A percentile compares a stretch with the other conserved stretches of the same genome.
Evolutionary conservation across 202 grass and related monocot genomes (phyloP).

Genomic region (Zoysia matrella): DNA sequence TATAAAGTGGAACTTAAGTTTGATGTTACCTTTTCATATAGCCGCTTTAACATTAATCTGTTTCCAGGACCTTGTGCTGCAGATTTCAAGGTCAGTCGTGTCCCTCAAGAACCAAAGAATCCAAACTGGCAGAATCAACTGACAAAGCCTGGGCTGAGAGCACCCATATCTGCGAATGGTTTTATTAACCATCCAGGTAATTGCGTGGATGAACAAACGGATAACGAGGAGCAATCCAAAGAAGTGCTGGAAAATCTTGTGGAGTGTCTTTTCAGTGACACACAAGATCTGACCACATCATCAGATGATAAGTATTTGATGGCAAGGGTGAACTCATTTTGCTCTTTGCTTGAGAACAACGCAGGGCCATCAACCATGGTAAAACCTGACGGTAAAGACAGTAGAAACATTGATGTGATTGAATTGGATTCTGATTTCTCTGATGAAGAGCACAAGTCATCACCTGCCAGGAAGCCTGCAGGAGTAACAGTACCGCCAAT

Average conservation of each 20-base stretch:
- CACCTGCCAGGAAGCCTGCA: slow-evolving; percentile 3
- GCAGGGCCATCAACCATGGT: background rate
- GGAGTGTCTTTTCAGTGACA: slow-evolving; percentile 69
- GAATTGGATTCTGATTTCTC: slow-evolving; percentile 43
- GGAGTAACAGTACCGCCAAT: slow-evolving; percentile 7
- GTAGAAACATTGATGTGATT: background rate
- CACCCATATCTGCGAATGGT: slow-evolving; percentile 58
- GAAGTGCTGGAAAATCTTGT: slow-evolving; percentile 60
- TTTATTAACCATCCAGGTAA: slow-evolving; percentile 59
- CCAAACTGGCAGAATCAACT: slow-evolving; percentile 46
- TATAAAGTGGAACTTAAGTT: background rate
- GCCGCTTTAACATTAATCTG: background rate
- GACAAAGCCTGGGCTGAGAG: slow-evolving; percentile 30
- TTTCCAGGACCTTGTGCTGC: slow-evolving; percentile 6
- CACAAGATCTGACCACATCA: slow-evolving; percentile 36
- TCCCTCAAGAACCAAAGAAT: slow-evolving; percentile 38
- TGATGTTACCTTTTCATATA: background rate
- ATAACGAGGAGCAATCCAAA: slow-evolving; percentile 41
- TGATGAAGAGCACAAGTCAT: slow-evolving; percentile 40
- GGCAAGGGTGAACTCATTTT: slow-evolving; percentile 67
- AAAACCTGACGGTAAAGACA: slow-evolving; percentile 10
- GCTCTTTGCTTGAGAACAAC: slow-evolving; percentile 62
- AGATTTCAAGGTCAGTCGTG: slow-evolving; percentile 11
- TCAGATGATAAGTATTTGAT: slow-evolving; percentile 63
- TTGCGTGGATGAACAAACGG: slow-evolving; percentile 48